A percentile compares a stretch with the other conserved stretches of the same genome.
phyloP scores from a whole-genome alignment of 495 filamentous ascomycete species.

The Penicillium argentinense region DNA sequence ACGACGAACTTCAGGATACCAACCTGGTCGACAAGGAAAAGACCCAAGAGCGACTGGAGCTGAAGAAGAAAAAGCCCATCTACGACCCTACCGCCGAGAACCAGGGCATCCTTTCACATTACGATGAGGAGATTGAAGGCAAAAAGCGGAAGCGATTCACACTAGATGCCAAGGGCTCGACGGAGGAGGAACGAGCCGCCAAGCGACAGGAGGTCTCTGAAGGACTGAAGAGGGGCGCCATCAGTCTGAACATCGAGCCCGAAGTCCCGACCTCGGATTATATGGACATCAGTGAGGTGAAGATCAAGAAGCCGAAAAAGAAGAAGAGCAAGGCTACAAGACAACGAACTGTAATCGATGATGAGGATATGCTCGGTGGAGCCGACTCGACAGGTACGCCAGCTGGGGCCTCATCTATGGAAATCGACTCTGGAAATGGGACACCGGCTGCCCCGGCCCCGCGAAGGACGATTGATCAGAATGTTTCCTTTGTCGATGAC shows the following conservation, averaged over 20 bases:
- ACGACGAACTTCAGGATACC: constrained; percentile 88
- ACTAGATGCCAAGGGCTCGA: constrained; percentile 71
- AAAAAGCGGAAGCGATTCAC: constrained; percentile 91
- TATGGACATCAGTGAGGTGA: constrained; percentile 78
- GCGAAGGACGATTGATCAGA: constrained; percentile 63
- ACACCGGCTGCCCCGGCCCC: constrained; percentile 32
- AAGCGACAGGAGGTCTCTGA: constrained; percentile 56
- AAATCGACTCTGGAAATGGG: constrained; percentile 62
- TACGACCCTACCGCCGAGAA: constrained; percentile 79
- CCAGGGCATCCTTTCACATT: constrained; percentile 74
- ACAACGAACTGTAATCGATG: constrained; percentile 67
- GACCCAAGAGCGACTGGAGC: constrained; percentile 69
- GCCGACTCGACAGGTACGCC: constrained; percentile 39
- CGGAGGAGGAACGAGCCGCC: constrained; percentile 60
- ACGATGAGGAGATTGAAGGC: constrained; percentile 92
- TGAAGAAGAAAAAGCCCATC: constrained; percentile 88
- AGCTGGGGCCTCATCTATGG: constrained; percentile 62
- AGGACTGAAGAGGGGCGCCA: constrained; percentile 63
- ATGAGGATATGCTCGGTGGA: constrained; percentile 67
- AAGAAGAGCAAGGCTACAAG: constrained; percentile 79
- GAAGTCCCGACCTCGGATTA: constrained; percentile 79
- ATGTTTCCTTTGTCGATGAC: constrained; percentile 80
- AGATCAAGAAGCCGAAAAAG: constrained; percentile 91
- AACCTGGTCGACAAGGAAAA: constrained; percentile 75
- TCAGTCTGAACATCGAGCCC: constrained; percentile 72